phyloP scores from a whole-genome alignment of 1,284 basidiomycete genomes.

The Lignosus rhinocerotis region DNA sequence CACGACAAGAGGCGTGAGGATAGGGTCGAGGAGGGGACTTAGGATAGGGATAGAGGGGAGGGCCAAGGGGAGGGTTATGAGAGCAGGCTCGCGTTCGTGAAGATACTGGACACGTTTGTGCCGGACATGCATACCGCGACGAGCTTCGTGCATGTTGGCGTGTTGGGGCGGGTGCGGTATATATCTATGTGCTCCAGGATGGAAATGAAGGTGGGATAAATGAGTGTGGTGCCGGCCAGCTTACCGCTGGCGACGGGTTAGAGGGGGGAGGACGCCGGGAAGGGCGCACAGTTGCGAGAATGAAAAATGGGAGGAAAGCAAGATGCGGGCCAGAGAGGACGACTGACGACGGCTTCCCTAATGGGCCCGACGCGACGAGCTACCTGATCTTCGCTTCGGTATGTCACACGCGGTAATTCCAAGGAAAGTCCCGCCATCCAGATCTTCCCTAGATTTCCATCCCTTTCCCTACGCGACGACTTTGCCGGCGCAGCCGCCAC shows the following conservation, averaged over 20 bases:
- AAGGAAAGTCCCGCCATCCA: neutral
- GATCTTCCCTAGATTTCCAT: neutral
- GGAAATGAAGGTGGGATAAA: conserved; percentile 19
- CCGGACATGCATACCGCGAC: conserved; percentile 20
- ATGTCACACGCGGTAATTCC: conserved; percentile 6
- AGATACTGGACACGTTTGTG: conserved; percentile 24
- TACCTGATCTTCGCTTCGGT: conserved; percentile 4
- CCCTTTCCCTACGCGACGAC: neutral
- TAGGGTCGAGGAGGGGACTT: conserved; percentile 36
- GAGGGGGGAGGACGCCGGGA: neutral
- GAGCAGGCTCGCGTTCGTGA: conserved; percentile 40
- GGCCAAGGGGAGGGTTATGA: conserved; percentile 41
- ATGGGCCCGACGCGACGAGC: neutral
- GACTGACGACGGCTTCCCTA: neutral
- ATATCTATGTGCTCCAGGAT: conserved; percentile 1
- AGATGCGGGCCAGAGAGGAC: neutral
- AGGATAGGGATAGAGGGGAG: conserved; percentile 46
- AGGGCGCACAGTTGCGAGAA: neutral
- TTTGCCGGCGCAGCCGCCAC: neutral
- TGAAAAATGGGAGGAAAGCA: conserved; percentile 16
- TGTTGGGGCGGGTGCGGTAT: neutral
- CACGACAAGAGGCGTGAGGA: conserved; percentile 34
- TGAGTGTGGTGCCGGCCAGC: conserved; percentile 21
- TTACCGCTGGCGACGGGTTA: conserved; percentile 11
- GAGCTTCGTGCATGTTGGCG: conserved; percentile 18